A percentile compares a stretch with the other conserved stretches of the same genome.
Conservation (phyloP, 148 eudicot species). For the Rhododendron molle region DNA sequence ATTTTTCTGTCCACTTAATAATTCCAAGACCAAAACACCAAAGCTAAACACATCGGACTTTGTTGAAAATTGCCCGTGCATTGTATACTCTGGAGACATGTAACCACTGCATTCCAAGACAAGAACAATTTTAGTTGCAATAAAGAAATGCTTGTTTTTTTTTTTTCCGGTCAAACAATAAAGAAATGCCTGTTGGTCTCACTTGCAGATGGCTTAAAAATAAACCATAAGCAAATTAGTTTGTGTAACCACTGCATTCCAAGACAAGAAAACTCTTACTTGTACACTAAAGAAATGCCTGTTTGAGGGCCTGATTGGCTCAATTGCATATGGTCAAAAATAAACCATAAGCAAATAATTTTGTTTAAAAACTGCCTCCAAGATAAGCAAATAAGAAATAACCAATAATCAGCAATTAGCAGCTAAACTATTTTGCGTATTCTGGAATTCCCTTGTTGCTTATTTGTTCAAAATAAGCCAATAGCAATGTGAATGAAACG, state of each 20-base stretch:
- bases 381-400: background rate
- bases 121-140: background rate
- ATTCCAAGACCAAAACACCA: conserved; percentile 21
- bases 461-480: background rate
- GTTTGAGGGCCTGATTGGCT: background rate
- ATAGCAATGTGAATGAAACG: background rate
- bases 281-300: background rate
- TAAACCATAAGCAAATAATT: background rate
- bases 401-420: background rate
- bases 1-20: conserved; percentile 19
- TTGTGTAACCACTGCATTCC: background rate
- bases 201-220: background rate
- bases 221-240: background rate
- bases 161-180: too few species aligned
- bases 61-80: conserved; percentile 16
- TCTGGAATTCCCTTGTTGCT: background rate
- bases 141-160: background rate
- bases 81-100: conserved; percentile 20
- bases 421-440: background rate
- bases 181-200: background rate
- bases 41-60: conserved; percentile 26
- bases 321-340: background rate
- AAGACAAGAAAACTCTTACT: background rate
- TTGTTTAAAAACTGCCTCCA: background rate
- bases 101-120: conserved; percentile 20